Evolutionary conservation across 345 rosid genomes (phyloP).

Genomic region (Cardiospermum halicacabum): DNA sequence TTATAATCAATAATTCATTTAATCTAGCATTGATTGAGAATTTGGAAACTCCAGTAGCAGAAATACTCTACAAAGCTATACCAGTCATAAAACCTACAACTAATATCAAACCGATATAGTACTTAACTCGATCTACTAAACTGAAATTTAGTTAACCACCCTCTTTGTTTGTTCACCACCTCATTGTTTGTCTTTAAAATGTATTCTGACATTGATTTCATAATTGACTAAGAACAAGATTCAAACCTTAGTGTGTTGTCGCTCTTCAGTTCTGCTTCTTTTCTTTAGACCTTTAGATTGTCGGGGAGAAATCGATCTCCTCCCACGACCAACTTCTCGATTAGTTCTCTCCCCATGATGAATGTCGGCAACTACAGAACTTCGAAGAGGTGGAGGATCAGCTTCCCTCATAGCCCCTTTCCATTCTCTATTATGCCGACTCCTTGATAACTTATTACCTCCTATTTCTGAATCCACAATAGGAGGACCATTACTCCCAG

Average conservation of each 20-base stretch:
- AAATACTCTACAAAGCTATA: too few species aligned
- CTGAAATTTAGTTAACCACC: not conserved
- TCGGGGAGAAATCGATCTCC: conserved; percentile 60
- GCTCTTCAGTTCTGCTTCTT: conserved; percentile 50
- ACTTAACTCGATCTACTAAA: not conserved
- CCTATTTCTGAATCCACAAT: conserved; percentile 41
- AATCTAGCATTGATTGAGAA: too few species aligned
- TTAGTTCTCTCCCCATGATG: conserved; percentile 39
- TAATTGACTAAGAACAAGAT: not conserved
- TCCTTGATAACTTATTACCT: conserved; percentile 31
- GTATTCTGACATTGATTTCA: not conserved
- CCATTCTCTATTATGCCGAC: conserved; percentile 64
- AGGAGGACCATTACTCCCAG: conserved; percentile 25
- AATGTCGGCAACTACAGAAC: conserved; percentile 48
- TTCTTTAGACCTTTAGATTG: conserved; percentile 39
- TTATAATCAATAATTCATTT: not conserved
- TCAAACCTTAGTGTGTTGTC: conserved; percentile 53
- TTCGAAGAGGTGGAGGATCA: conserved; percentile 60
- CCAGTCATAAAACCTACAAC: not conserved
- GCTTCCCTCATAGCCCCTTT: conserved; percentile 46
- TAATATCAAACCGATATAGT: not conserved
- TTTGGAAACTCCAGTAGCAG: too few species aligned
- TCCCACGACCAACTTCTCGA: conserved; percentile 29
- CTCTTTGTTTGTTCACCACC: not conserved
- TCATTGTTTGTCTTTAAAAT: not conserved